Evolutionary conservation across 2,329 filamentous ascomycete species (phyloP), one percentile per base, ranked within the genome.

Genomic region (Coniochaeta pulveracea): DNA sequence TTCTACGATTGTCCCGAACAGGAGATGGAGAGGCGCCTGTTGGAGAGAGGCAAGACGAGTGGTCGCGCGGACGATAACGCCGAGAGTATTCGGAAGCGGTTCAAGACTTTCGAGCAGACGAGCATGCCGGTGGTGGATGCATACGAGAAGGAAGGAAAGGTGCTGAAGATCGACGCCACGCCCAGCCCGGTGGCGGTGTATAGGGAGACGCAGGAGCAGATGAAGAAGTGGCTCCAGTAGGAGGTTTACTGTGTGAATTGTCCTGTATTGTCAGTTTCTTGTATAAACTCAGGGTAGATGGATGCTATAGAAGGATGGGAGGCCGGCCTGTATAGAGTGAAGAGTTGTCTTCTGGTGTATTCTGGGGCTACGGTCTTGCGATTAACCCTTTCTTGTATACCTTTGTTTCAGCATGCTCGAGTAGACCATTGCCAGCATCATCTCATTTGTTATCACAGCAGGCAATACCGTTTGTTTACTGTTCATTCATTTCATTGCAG

Each of bases 41-140:
- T 96, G 43, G 80, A 94, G 64, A 73, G 89, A 33, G 91, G 89
- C 41, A 84, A 94, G 76, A 96, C 89, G 11, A 88, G 81, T 51
- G 91, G 91, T 26, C 72, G 91, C 43, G 66, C 80, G 33, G 91
- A 98, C 58, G 91, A 98, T 63, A 98, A 98, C 55, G 80, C 77
- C 36, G 91, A 94, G 61, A 86, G 79, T 50, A 98, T 96, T 57
- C 80, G 83, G 64, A 98, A 98, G 78, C 75, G 91, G 37, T 98
- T 98, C 70, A 78, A 76, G 52, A 88, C 81, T 4, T 98, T 96
- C 53, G 66, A 93, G 47, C 86, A 96, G 60, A 94, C 86, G 3
- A 94, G 85, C 61, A 95, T 96, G 89, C 91, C 91, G 17, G 91
- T 96, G 29, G 85, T 98, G 35, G 72, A 93, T 46, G 75, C 85